Evolutionary conservation across 2,329 filamentous ascomycete species (phyloP).

Genomic region (Neoascochyta sp.): DNA sequence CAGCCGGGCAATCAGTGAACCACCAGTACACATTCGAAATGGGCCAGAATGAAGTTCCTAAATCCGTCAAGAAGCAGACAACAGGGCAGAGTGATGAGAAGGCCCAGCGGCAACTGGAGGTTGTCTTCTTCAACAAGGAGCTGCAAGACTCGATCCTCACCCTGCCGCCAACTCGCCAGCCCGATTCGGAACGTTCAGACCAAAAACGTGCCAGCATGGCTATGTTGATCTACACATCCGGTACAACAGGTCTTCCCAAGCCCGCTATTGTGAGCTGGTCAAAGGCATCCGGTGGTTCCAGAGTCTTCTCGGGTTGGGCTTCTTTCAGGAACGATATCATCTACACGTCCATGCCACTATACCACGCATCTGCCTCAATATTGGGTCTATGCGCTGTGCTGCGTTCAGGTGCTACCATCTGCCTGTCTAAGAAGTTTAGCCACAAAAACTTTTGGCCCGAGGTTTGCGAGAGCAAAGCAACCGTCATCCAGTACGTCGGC

Average conservation of each 20-base stretch:
- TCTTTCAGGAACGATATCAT: constrained; percentile 28
- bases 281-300: constrained; percentile 19
- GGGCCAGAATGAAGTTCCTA: constrained; percentile 17
- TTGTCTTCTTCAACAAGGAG: constrained; percentile 31
- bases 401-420: constrained; percentile 26
- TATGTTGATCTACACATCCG: constrained; percentile 40
- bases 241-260: constrained; percentile 39
- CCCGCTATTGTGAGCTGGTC: constrained; percentile 31
- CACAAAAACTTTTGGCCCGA: constrained; percentile 41
- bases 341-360: constrained; percentile 41
- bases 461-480: constrained; percentile 32
- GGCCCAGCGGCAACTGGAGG: constrained; percentile 20
- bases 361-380: constrained; percentile 33
- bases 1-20: constrained; percentile 8
- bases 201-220: constrained; percentile 30
- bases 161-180: constrained; percentile 27
- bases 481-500: constrained; percentile 40
- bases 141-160: constrained; percentile 26
- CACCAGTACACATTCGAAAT: constrained; percentile 23
- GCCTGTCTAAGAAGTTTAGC: constrained; percentile 30
- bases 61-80: constrained; percentile 17
- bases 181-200: constrained; percentile 22
- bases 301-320: constrained; percentile 21
- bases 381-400: constrained; percentile 28
- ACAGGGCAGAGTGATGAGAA: constrained; percentile 7